Evolutionary conservation across 1,139 yeast genomes (phyloP).

Genomic region (Magnusiomyces tetraspermus): DNA sequence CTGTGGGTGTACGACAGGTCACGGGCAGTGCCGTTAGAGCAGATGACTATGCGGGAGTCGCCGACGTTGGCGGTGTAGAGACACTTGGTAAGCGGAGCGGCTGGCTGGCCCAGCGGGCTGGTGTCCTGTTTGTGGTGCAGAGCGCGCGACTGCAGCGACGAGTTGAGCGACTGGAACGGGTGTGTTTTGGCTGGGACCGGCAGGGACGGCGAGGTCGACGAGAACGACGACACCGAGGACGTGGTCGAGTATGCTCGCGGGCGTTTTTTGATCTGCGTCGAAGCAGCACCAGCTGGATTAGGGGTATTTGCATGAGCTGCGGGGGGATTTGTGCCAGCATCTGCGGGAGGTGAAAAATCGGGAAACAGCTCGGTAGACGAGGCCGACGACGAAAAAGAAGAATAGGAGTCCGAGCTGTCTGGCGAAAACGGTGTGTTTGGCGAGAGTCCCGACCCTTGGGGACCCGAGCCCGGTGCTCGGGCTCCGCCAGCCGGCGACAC

Average conservation of each 20-base stretch:
- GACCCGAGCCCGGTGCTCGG: background rate
- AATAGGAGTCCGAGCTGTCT: no score
- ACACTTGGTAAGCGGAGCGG: constrained; percentile 3
- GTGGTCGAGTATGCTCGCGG: constrained; percentile 1
- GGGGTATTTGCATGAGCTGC: background rate
- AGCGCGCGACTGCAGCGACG: no score
- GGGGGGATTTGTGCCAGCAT: background rate
- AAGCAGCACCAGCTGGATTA: background rate
- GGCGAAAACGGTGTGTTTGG: background rate
- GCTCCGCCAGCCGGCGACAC: background rate
- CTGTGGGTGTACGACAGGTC: constrained; percentile 75
- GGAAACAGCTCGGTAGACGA: background rate
- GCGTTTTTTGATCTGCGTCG: background rate
- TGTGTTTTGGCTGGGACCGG: background rate
- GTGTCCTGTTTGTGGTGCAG: background rate
- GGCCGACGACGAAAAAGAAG: no score
- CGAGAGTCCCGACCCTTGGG: background rate
- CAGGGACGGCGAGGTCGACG: background rate
- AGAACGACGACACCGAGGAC: background rate
- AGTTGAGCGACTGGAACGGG: background rate
- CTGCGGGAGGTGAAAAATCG: background rate
- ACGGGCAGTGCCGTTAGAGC: constrained; percentile 53
- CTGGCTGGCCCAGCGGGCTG: background rate
- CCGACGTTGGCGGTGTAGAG: constrained; percentile 84
- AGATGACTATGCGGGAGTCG: constrained; percentile 66